Evolutionary conservation across 1,284 basidiomycete species (phyloP).

Genomic region (Ustilago nuda): DNA sequence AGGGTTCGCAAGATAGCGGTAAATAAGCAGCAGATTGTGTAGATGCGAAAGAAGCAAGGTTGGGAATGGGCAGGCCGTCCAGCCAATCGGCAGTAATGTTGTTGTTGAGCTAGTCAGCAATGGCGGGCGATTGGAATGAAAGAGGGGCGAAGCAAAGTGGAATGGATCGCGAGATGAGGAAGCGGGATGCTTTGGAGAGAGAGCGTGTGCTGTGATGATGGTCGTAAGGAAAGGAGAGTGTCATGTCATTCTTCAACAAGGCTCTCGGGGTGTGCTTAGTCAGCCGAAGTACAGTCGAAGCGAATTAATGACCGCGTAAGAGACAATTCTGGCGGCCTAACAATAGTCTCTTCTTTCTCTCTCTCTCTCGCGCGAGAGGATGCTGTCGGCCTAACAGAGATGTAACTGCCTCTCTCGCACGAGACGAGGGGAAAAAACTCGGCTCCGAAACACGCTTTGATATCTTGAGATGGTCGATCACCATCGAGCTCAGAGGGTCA

Average conservation of each 20-base stretch:
- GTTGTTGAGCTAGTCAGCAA: background rate
- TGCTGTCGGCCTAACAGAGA: background rate
- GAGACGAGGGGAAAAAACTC: background rate
- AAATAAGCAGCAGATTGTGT: background rate
- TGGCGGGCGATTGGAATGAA: background rate
- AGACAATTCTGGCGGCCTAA: background rate
- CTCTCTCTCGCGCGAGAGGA: background rate
- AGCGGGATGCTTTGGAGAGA: background rate
- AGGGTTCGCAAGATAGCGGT: background rate
- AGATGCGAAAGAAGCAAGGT: background rate
- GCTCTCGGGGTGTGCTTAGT: no score
- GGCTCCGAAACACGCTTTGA: background rate
- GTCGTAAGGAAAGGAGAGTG: slow-evolving; percentile 5
- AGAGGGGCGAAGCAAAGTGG: background rate
- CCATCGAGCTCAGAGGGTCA: slow-evolving; percentile 1
- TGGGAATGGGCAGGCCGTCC: slow-evolving; percentile 13
- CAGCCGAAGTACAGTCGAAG: background rate
- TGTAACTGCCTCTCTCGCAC: background rate
- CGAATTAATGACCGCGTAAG: background rate
- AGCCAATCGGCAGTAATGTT: slow-evolving; percentile 14
- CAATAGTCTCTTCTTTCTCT: background rate
- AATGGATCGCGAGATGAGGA: slow-evolving; percentile 3
- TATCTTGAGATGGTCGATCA: background rate
- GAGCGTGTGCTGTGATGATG: slow-evolving; percentile 1
- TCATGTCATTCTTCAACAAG: background rate